These are phyloP conservation scores for Myxozyma melibiosi DNA, from an alignment of 805 yeast genomes.

Conservation along the genomic window DNA sequence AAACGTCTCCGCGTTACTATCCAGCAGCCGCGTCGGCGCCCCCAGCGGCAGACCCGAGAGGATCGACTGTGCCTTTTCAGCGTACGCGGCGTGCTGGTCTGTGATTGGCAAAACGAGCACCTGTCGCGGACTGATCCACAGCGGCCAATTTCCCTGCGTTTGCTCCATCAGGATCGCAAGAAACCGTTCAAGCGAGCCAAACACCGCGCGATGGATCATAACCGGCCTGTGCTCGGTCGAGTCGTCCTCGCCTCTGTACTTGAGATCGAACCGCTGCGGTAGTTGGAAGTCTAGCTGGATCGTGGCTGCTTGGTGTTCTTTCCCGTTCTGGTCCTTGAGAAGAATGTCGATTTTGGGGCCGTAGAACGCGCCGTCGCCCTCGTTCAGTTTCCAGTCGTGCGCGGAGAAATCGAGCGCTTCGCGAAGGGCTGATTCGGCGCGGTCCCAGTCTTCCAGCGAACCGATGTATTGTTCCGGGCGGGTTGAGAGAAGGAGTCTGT, in stretches of 20 bases:
- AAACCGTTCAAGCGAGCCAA: conserved; percentile 92
- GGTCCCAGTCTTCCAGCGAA: conserved; percentile 90
- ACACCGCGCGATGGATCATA: conserved; percentile 94
- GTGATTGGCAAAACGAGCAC: conserved; percentile 78
- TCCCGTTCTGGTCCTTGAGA: conserved; percentile 89
- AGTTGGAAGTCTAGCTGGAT: conserved; percentile 98
- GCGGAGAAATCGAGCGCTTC: conserved; percentile 82
- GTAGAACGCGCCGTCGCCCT: conserved; percentile 95
- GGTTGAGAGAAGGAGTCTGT: conserved; percentile 95
- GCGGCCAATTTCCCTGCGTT: conserved; percentile 93
- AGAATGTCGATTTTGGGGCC: conserved; percentile 98
- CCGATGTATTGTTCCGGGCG: conserved; percentile 97
- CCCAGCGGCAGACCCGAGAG: conserved; percentile 44
- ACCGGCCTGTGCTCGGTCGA: conserved; percentile 65
- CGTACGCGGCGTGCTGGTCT: conserved; percentile 58
- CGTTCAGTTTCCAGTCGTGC: conserved; percentile 90
- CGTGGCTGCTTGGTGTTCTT: conserved; percentile 99
- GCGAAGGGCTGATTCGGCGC: conserved; percentile 84
- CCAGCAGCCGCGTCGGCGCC: conserved; percentile 49
- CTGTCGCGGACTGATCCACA: conserved; percentile 94
- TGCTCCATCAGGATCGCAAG: conserved; percentile 89
- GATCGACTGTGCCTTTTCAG: conserved; percentile 50
- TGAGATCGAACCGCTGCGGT: conserved; percentile 89
- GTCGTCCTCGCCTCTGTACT: conserved; percentile 66
- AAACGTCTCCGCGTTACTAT: conserved; percentile 62